Conservation (phyloP, 2,329 filamentous ascomycete genomes). For the Verticillium zaregamsianum region DNA sequence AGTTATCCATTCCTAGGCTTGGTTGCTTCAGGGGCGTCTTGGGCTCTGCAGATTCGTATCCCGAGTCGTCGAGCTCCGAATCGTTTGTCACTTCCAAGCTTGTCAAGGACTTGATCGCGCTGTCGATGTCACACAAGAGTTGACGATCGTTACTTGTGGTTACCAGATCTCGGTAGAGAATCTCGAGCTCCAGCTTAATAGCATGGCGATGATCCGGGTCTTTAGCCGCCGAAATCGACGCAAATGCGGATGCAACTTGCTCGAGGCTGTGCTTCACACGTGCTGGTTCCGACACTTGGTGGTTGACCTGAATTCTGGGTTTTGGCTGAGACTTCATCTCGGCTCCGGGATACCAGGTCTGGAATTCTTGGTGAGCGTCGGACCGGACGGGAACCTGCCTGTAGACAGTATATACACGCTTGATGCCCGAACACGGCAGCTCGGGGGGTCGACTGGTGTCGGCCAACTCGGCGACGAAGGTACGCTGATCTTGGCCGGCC, state of each 20-base stretch:
- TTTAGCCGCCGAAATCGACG: neutral
- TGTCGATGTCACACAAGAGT: neutral
- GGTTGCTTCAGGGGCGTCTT: neutral
- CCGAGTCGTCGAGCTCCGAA: neutral
- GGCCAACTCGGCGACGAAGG: neutral
- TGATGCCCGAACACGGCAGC: neutral
- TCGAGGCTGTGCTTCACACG: neutral
- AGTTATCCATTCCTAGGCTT: neutral
- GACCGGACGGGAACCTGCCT: neutral
- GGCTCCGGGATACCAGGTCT: neutral
- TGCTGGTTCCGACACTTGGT: neutral
- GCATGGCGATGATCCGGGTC: neutral
- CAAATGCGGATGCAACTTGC: neutral
- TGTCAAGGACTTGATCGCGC: neutral
- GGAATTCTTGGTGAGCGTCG: neutral
- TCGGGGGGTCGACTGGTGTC: neutral
- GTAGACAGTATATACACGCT: too few species aligned
- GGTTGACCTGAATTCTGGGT: neutral
- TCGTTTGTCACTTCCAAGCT: neutral
- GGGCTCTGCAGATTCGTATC: neutral
- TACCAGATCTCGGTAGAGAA: neutral
- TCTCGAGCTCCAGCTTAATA: neutral
- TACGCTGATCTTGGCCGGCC: neutral
- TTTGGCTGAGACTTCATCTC: neutral
- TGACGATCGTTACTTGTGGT: neutral